phyloP scores from a whole-genome alignment of 768 basidiomycete genomes.

The Russula foetens region DNA sequence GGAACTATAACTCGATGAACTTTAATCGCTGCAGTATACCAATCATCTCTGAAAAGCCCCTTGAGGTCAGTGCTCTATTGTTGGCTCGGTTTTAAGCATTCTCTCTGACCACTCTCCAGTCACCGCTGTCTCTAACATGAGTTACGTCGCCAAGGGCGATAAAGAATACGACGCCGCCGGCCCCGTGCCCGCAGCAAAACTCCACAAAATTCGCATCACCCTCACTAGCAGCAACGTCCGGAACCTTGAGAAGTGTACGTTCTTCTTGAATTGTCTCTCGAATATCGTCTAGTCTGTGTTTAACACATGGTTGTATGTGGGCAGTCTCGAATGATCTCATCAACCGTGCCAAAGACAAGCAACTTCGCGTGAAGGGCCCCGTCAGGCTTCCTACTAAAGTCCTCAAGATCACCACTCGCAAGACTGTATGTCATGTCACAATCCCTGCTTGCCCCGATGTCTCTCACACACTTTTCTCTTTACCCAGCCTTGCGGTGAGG shows the following conservation, averaged over 20 bases:
- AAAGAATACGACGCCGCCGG: slow-evolving; percentile 96
- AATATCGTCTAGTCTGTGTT: background rate
- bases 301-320: background rate
- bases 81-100: background rate
- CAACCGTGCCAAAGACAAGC: slow-evolving; percentile 99
- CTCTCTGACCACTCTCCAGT: slow-evolving; percentile 39
- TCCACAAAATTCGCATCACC: slow-evolving; percentile 99
- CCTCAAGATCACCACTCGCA: slow-evolving; percentile 98
- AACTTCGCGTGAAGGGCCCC: slow-evolving; percentile 97
- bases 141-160: slow-evolving; percentile 98
- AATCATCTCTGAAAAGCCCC: slow-evolving; percentile 4
- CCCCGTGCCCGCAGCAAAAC: slow-evolving; percentile 77
- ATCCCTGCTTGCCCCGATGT: background rate
- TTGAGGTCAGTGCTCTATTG: slow-evolving; percentile 1
- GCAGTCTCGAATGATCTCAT: slow-evolving; percentile 93
- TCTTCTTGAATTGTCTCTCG: background rate
- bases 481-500: slow-evolving; percentile 94
- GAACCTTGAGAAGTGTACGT: slow-evolving; percentile 96
- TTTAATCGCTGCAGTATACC: slow-evolving; percentile 7
- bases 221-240: slow-evolving; percentile 96
- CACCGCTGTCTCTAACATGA: slow-evolving; percentile 50
- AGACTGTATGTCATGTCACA: slow-evolving; percentile 59
- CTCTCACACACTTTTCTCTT: background rate
- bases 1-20: slow-evolving; percentile 1
- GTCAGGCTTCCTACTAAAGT: slow-evolving; percentile 99